Evolutionary conservation across 331 rosid species (phyloP), one percentile per base, ranked within the genome.

Genomic region (Telfairia occidentalis): DNA sequence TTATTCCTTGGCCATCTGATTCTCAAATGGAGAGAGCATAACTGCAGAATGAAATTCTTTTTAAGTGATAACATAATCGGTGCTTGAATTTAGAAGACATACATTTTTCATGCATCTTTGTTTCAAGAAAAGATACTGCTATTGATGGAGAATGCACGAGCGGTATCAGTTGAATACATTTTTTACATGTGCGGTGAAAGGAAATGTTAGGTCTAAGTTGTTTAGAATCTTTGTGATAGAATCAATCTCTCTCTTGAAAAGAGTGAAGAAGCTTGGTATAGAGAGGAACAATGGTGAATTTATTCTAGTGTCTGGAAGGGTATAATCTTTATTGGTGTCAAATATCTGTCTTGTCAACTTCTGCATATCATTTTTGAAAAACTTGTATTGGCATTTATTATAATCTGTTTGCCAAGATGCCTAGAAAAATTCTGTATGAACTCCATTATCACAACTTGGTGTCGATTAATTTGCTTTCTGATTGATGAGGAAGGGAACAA

Each of bases 391-490:
- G 75, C n/a, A 78, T 76, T 82, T 82, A 72, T 40, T 75, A 71
- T 79, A 74, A 50, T 63, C 59, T 78, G 75, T 78, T 72, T 69
- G 16, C 74, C 52, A 55, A 9, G 67, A 76, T 76, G 49, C 84
- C 78, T 58, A 71, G 65, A 78, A 77, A 59, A 71, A 82, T 77
- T 85, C 82, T 78, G 80, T 71, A 78, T 74, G 79, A 59, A 28
- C 85, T 87, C 88, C 96, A 87, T 85, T 77, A 76, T 18, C 58
- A 60, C 84, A 73, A 84, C 77, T 81, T 83, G 86, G 58, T 72
- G 78, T 72, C 35, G 64, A 77, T 80, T 84, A 77, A 35, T 28
- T 75, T 81, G 57, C 7, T 72, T 69, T 52, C 42, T 77, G 79
- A 83, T 86, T 75, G 78, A 75, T 78, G 77, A 50, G 71, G 71